Conservation (phyloP, 495 filamentous ascomycete species). For the Acidomyces sp. region DNA sequence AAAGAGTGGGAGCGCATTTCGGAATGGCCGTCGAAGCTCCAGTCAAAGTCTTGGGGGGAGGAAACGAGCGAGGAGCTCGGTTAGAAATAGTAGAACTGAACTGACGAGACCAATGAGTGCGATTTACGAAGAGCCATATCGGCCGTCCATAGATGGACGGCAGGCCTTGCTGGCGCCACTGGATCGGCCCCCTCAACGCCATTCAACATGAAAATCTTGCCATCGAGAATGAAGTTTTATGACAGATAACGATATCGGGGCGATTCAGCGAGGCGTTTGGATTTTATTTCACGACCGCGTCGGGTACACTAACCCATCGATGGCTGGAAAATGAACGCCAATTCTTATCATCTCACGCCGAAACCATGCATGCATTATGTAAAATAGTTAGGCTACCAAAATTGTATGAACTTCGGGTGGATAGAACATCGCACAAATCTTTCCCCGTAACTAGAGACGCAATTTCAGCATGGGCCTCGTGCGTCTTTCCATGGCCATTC, state of each 20-base stretch:
- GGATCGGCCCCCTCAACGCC: neutral
- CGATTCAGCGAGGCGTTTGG: constrained; percentile 9
- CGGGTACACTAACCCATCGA: too few species aligned
- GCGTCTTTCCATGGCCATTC: too few species aligned
- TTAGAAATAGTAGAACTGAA: constrained; percentile 3
- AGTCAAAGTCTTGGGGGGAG: neutral
- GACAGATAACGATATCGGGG: neutral
- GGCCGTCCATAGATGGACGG: constrained; percentile 5
- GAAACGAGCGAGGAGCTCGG: constrained; percentile 2
- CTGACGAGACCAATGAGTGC: constrained; percentile 11
- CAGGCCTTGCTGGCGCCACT: constrained; percentile 1
- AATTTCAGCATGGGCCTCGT: too few species aligned
- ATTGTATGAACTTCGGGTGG: too few species aligned
- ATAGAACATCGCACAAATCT: too few species aligned
- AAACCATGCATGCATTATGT: too few species aligned
- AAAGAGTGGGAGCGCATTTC: neutral
- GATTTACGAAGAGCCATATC: constrained; percentile 4
- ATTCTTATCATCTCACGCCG: too few species aligned
- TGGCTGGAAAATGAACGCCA: too few species aligned
- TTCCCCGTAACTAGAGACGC: too few species aligned
- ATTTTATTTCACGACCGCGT: too few species aligned
- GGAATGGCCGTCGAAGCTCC: neutral
- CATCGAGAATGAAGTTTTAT: neutral
- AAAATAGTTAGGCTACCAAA: too few species aligned
- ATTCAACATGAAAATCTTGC: constrained; percentile 4